These are phyloP conservation scores for Tetradesmus obliquus DNA, from an alignment of 139 green algal genomes.

Conservation along the genomic window DNA sequence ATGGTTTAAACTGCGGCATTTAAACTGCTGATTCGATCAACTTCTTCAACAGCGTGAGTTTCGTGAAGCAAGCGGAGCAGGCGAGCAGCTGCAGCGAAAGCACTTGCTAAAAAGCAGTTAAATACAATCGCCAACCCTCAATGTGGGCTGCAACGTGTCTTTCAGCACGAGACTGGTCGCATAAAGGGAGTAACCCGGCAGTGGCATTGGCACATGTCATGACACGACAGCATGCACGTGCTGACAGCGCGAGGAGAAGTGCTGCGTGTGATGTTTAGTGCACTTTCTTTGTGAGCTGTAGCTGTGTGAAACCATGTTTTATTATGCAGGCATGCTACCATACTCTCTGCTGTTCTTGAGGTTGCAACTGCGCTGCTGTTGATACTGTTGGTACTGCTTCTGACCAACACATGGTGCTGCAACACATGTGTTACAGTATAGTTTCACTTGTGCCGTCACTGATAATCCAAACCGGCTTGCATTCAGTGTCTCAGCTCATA, in stretches of 20 bases:
- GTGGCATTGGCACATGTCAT: background rate
- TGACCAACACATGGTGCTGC: too few relatives aligned
- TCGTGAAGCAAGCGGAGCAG: background rate
- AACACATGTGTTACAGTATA: too few relatives aligned
- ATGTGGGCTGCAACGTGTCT: background rate
- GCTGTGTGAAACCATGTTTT: too few relatives aligned
- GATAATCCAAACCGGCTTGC: background rate
- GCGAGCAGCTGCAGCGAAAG: background rate
- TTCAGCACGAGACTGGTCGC: too few relatives aligned
- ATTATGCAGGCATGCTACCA: too few relatives aligned
- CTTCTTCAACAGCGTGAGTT: background rate
- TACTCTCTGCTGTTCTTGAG: too few relatives aligned
- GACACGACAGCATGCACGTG: background rate
- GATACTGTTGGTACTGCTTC: too few relatives aligned
- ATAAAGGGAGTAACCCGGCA: background rate
- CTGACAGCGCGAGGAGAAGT: background rate
- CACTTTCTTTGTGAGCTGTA: too few relatives aligned
- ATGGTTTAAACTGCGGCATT: background rate
- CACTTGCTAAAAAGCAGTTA: background rate
- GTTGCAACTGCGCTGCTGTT: background rate
- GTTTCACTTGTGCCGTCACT: background rate
- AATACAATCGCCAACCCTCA: background rate
- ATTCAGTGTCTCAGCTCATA: too few relatives aligned
- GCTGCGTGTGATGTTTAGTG: too few relatives aligned
- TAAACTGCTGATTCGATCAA: background rate